Evolutionary conservation across 139 green algal species (phyloP).

Genomic region (Mesotaenium endlicherianum): DNA sequence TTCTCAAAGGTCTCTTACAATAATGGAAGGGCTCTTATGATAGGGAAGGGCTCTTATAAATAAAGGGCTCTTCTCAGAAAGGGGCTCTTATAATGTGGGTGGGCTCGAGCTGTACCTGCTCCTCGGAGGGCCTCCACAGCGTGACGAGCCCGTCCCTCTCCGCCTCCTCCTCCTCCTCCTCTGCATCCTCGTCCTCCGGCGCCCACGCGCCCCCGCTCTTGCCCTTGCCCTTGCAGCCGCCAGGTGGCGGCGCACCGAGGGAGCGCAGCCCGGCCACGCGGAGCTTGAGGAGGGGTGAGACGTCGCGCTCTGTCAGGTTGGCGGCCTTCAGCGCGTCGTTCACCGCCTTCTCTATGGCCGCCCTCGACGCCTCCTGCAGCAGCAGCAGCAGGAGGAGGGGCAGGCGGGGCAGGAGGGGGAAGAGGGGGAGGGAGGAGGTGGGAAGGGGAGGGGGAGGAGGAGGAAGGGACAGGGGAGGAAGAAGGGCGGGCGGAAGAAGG

Average conservation of each 20-base stretch:
- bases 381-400: no score
- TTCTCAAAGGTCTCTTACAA: no score
- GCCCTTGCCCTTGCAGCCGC: not conserved
- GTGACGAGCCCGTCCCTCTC: conserved; percentile 15
- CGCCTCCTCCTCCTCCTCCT: conserved; percentile 5
- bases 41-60: no score
- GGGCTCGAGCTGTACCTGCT: conserved; percentile 13
- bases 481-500: no score
- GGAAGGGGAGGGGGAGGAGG: no score
- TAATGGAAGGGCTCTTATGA: no score
- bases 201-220: not conserved
- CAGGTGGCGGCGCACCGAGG: not conserved
- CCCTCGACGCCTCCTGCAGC: not conserved
- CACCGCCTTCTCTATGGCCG: conserved; percentile 7
- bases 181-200: not conserved
- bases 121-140: conserved; percentile 8
- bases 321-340: not conserved
- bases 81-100: no score
- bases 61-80: no score
- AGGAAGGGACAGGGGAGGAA: no score
- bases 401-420: no score
- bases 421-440: no score
- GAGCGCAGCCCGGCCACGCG: not conserved
- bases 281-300: not conserved
- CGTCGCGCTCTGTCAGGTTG: not conserved